These are phyloP conservation scores for Lagenidium giganteum DNA, from an alignment of 352 stramenopile genomes.

Conservation along the genomic window DNA sequence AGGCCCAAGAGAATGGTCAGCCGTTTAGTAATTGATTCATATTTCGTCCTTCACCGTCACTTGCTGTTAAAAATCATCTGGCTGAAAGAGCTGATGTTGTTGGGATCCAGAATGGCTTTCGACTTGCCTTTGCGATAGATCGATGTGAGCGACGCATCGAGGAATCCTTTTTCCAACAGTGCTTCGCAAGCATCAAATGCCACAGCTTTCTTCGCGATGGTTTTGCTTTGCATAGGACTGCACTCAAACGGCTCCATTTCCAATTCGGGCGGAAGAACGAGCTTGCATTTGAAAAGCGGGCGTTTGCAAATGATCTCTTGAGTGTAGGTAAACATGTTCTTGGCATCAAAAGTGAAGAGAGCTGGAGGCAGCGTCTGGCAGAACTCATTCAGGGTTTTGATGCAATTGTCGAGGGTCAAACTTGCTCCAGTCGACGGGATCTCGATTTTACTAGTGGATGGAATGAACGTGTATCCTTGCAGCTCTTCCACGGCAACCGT, in stretches of 20 bases:
- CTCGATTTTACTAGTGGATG: conserved; percentile 24
- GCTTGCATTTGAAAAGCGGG: conserved; percentile 40
- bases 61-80: no score
- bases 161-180: conserved; percentile 36
- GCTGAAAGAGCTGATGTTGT: conserved; percentile 57
- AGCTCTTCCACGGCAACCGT: conserved; percentile 34
- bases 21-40: conserved; percentile 12
- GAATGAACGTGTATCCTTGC: conserved; percentile 19
- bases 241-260: conserved; percentile 39
- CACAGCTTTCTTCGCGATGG: conserved; percentile 43
- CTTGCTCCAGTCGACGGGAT: conserved; percentile 56
- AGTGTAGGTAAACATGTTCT: conserved; percentile 50
- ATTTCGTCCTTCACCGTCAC: conserved; percentile 12
- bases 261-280: conserved; percentile 51
- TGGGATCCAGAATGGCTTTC: conserved; percentile 25
- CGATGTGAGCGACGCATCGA: conserved; percentile 71
- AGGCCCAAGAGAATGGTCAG: no score
- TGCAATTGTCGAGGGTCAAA: conserved; percentile 71
- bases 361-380: conserved; percentile 59
- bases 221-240: conserved; percentile 45
- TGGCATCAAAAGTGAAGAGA: conserved; percentile 47
- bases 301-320: conserved; percentile 23
- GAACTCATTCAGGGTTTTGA: conserved; percentile 72
- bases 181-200: conserved; percentile 57
- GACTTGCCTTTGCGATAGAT: conserved; percentile 63